These are phyloP conservation scores for Tranzscheliella williamsii DNA, from an alignment of 1,284 basidiomycete species.

Conservation along the genomic window DNA sequence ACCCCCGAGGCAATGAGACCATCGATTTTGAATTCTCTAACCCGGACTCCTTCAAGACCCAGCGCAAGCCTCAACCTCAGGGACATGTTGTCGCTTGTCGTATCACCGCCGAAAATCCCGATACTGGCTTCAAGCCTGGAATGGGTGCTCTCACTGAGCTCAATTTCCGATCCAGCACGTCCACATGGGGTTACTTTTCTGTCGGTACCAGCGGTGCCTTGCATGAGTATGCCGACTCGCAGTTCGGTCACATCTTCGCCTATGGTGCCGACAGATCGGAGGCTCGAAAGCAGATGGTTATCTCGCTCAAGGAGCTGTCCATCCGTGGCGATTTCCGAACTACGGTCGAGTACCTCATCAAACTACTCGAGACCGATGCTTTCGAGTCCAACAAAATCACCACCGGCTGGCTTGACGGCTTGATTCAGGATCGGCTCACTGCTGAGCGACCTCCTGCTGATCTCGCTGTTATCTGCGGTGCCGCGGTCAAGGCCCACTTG, in stretches of 20 bases:
- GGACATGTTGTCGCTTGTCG: constrained; percentile 99
- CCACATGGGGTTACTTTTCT: constrained; percentile 92
- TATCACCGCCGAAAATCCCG: constrained; percentile 99
- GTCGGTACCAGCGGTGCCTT: constrained; percentile 92
- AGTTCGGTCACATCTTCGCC: constrained; percentile 97
- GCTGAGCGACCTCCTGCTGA: constrained; percentile 92
- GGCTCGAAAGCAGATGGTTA: constrained; percentile 98
- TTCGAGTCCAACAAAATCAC: constrained; percentile 98
- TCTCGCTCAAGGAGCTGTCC: constrained; percentile 95
- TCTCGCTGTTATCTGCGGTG: constrained; percentile 89
- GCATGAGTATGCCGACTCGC: constrained; percentile 83
- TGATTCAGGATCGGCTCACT: constrained; percentile 92
- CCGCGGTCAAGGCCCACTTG: constrained; percentile 91
- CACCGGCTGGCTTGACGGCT: constrained; percentile 96
- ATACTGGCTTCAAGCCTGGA: constrained; percentile 99
- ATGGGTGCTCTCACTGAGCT: constrained; percentile 95
- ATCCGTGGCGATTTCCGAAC: constrained; percentile 99
- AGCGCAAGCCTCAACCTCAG: constrained; percentile 94
- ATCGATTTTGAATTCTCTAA: constrained; percentile 83
- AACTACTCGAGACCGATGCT: constrained; percentile 91
- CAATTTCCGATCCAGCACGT: constrained; percentile 96
- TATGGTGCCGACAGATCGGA: constrained; percentile 96
- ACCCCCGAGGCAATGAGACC: constrained; percentile 45
- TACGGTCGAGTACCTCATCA: constrained; percentile 92
- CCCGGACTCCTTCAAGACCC: constrained; percentile 81